A percentile compares a stretch with the other conserved stretches of the same genome.
Evolutionary conservation across 2,329 filamentous ascomycete species (phyloP).

Genomic region (Sporothrix mexicana): DNA sequence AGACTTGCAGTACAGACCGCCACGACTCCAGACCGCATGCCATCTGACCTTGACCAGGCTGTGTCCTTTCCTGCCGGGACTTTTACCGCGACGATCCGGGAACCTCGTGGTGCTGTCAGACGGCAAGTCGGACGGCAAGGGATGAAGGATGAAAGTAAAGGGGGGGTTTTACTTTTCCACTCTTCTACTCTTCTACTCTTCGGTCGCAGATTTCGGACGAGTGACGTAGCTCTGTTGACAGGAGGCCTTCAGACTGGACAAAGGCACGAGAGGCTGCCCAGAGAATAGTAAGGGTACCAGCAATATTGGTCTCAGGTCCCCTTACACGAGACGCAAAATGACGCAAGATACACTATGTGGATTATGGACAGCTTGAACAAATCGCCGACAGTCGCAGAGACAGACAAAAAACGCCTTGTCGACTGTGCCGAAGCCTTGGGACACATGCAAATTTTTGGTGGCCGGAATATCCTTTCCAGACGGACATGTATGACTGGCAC

Average conservation of each 20-base stretch:
- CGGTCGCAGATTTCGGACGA: background rate
- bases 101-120: background rate
- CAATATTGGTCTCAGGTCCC: background rate
- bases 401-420: slow-evolving; percentile 15
- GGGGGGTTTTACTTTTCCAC: background rate
- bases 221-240: background rate
- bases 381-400: background rate
- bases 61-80: background rate
- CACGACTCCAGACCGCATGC: background rate
- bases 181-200: background rate
- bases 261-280: background rate
- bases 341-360: background rate
- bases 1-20: background rate
- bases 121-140: background rate
- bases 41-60: background rate
- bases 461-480: background rate
- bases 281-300: too few species aligned
- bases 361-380: too few species aligned
- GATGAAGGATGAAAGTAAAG: background rate
- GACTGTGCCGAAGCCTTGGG: background rate
- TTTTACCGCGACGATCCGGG: background rate
- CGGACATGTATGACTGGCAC: background rate
- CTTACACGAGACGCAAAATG: background rate
- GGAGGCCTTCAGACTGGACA: background rate
- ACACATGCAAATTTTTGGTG: background rate